A percentile compares a stretch with the other conserved stretches of the same genome.
These are phyloP conservation scores for Cladorrhinum sp. DNA, from an alignment of 2,329 filamentous ascomycete genomes.

Conservation along the genomic window DNA sequence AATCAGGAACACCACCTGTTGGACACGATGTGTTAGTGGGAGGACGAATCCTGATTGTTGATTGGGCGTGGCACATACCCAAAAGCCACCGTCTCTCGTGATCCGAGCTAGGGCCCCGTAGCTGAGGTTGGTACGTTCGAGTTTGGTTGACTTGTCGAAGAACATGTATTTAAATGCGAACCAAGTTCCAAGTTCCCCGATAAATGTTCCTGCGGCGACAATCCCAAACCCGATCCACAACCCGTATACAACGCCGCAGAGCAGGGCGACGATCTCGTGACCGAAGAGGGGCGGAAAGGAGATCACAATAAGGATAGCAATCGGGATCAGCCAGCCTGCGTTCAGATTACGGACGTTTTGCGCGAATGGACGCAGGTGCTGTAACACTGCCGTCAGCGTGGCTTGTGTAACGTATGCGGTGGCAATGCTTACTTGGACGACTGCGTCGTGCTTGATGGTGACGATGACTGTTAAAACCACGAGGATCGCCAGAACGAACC, in stretches of 20 bases:
- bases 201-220: constrained; percentile 40
- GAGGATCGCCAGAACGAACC: constrained; percentile 32
- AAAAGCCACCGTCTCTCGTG: constrained; percentile 41
- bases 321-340: constrained; percentile 40
- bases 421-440: constrained; percentile 32
- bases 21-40: neutral
- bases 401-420: neutral
- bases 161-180: constrained; percentile 40
- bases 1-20: constrained; percentile 39
- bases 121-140: constrained; percentile 40
- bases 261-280: constrained; percentile 40
- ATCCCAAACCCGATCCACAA: constrained; percentile 41
- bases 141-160: constrained; percentile 34
- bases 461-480: constrained; percentile 33
- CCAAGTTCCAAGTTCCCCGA: constrained; percentile 41
- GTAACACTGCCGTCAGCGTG: neutral
- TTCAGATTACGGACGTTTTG: constrained; percentile 38
- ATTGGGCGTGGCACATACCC: constrained; percentile 25
- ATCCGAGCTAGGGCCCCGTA: constrained; percentile 39
- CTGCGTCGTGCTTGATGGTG: constrained; percentile 38
- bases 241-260: constrained; percentile 42
- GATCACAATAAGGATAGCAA: constrained; percentile 38
- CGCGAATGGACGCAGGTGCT: constrained; percentile 36
- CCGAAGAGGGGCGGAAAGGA: constrained; percentile 43
- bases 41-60: no score